Conservation (phyloP, 129 eudicot genomes). For the Heracleum sosnowskyi region DNA sequence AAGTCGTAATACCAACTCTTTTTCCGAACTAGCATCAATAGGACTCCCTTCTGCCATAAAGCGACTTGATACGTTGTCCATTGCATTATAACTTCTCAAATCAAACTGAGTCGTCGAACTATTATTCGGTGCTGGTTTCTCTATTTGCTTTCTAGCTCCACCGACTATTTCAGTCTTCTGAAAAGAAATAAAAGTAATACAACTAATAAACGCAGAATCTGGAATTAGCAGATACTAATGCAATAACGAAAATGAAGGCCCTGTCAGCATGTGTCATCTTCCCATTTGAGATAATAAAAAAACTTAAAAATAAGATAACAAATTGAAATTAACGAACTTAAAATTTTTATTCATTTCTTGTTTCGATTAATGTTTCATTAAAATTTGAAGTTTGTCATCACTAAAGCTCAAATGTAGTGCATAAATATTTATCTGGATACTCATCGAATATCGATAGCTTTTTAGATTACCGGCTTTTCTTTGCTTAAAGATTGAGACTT, state of each 20-base stretch:
- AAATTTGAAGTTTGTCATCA: not conserved
- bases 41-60: constrained; percentile 38
- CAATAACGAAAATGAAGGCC: not conserved
- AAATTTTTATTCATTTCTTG: constrained; percentile 14
- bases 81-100: constrained; percentile 38
- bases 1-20: constrained; percentile 64
- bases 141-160: constrained; percentile 21
- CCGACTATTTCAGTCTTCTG: constrained; percentile 35
- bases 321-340: constrained; percentile 14
- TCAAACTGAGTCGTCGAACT: constrained; percentile 29
- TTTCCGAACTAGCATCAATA: constrained; percentile 89
- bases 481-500: constrained; percentile 41
- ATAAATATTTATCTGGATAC: not conserved
- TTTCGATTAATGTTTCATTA: no score
- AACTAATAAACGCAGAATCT: not conserved
- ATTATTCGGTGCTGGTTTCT: constrained; percentile 17
- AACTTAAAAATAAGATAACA: not conserved
- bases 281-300: not conserved
- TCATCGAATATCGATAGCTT: no score
- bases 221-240: not conserved
- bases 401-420: not conserved
- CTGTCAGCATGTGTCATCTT: not conserved
- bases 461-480: constrained; percentile 41
- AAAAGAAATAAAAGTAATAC: not conserved
- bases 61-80: constrained; percentile 40